Base-by-base conservation (phyloP, 768 basidiomycete species). In the Baorangia bicolor region DNA sequence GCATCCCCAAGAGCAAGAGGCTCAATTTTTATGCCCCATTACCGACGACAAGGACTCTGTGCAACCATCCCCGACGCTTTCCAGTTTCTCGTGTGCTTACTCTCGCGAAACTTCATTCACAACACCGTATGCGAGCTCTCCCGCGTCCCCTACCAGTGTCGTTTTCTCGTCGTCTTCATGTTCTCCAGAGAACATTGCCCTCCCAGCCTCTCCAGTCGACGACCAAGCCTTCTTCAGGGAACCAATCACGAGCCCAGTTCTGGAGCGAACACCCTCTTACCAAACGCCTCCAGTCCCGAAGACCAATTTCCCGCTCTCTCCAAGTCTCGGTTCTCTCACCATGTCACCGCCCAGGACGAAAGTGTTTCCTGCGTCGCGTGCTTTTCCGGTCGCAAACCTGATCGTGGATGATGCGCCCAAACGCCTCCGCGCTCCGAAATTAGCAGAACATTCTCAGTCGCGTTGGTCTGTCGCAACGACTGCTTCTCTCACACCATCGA, bases 391-490 rank as follows among this genome's bases (percentile, higher is more conserved):
- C 10, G 25, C 13, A n/a, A n/a, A 38, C 9, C 4, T n/a, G 16
- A 2, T 13, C 13, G 11, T 8, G 2, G 34, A 42, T 4, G n/a
- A 25, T 4, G 27, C n/a, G 0, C 21, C n/a, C 12, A 48, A 25
- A 3, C 37, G 35, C n/a, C 63, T 66, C 9, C 44, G 43, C 2
- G 13, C 64, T 6, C 45, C 50, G 5, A 53, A 53, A 10, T 10
- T 13, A 7, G 18, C 53, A 5, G 23, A 56, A n/a, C 37, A 45
- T 8, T 55, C 61, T 12, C 67, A 67, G 48, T 67, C 65, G 0
- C 63, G 56, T 14, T 71, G 69, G 69, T 71, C 70, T 14, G 53
- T 73, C 23, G 69, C 70, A 5, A 71, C 71, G 0, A 73, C 70
- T 0, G 71, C 69, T 1, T 71, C 71, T 16, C 12, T 72, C 0